Evolutionary conservation across 768 basidiomycete genomes (phyloP).

Genomic region (Sarcomyxa edulis): DNA sequence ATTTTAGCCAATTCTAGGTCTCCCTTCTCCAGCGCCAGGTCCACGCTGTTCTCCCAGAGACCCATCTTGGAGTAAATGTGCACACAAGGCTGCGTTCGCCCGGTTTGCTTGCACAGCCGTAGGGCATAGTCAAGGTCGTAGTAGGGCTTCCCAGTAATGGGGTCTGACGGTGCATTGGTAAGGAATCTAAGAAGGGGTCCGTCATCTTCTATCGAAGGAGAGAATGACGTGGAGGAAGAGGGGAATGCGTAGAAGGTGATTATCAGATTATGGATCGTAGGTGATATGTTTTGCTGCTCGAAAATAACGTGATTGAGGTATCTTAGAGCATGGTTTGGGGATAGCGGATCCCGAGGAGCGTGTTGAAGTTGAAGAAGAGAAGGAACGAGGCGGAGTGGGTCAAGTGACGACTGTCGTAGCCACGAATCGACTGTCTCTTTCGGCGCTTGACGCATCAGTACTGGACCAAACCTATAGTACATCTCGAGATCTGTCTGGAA

Average conservation of each 20-base stretch:
- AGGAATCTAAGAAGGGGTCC: constrained; percentile 81
- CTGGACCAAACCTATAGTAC: constrained; percentile 90
- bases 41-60: constrained; percentile 93
- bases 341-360: constrained; percentile 61
- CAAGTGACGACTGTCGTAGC: constrained; percentile 75
- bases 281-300: constrained; percentile 70
- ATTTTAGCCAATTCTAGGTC: constrained; percentile 93
- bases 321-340: constrained; percentile 82
- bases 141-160: constrained; percentile 80
- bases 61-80: constrained; percentile 98
- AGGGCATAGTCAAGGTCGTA: constrained; percentile 97
- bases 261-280: constrained; percentile 91
- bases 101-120: constrained; percentile 80
- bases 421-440: constrained; percentile 91
- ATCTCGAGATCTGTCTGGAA: constrained; percentile 74
- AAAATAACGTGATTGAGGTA: constrained; percentile 86
- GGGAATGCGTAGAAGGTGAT: constrained; percentile 78
- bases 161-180: constrained; percentile 73
- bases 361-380: constrained; percentile 82
- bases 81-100: constrained; percentile 84
- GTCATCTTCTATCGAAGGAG: constrained; percentile 48
- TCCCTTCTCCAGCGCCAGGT: constrained; percentile 89
- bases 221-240: constrained; percentile 29
- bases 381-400: constrained; percentile 84
- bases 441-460: constrained; percentile 80